Evolutionary conservation across 768 basidiomycete species (phyloP).

Genomic region (Russula olivacea): DNA sequence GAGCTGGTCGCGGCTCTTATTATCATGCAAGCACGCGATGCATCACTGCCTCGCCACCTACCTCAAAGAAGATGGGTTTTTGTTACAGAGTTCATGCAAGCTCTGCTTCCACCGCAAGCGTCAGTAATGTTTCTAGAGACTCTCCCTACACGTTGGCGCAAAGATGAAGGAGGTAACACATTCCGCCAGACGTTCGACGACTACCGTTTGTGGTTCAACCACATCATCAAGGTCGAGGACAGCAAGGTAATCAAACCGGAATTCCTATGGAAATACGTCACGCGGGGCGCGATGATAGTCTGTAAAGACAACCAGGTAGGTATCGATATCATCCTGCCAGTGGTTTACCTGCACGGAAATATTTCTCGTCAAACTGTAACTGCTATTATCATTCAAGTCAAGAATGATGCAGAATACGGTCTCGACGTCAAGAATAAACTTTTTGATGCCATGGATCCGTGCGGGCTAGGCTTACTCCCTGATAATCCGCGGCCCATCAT

Average conservation of each 20-base stretch:
- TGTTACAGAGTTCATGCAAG: no score
- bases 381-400: no score
- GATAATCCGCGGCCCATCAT: background rate
- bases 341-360: no score
- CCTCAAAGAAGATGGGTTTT: no score
- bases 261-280: background rate
- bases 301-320: background rate
- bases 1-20: background rate
- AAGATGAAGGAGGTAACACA: no score
- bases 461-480: background rate
- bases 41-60: no score
- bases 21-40: background rate
- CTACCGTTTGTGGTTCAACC: background rate
- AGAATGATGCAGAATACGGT: no score
- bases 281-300: background rate
- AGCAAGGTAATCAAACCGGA: background rate
- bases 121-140: no score
- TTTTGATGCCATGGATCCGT: background rate
- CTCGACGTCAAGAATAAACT: fast-evolving
- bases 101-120: no score
- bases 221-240: background rate
- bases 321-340: background rate
- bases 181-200: background rate
- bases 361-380: no score
- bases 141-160: background rate